Evolutionary conservation across 257 asterid genomes (phyloP).

Genomic region (Mitragyna speciosa): DNA sequence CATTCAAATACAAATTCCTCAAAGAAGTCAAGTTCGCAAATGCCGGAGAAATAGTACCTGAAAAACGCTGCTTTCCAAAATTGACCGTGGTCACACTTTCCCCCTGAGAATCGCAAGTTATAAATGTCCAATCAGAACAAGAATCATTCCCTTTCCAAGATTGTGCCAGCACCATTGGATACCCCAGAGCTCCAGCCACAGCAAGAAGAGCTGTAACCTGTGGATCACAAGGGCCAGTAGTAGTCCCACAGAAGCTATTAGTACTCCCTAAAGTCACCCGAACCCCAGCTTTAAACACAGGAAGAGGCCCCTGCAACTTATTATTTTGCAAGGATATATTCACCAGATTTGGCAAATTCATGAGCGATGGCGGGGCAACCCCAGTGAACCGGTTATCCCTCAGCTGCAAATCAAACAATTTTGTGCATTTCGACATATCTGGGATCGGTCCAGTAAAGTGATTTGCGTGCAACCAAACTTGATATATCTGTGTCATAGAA

Average conservation of each 20-base stretch:
- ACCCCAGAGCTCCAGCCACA: constrained; percentile 72
- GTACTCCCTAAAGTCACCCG: constrained; percentile 29
- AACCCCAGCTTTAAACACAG: constrained; percentile 44
- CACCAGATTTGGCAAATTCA: constrained; percentile 45
- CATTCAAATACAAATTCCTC: constrained; percentile 65
- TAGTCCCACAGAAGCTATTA: constrained; percentile 60
- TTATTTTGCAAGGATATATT: constrained; percentile 68
- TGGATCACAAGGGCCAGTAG: constrained; percentile 79
- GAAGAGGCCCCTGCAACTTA: constrained; percentile 74
- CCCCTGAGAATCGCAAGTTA: constrained; percentile 60
- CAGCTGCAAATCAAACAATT: constrained; percentile 68
- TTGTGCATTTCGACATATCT: constrained; percentile 64
- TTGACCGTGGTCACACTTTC: constrained; percentile 58
- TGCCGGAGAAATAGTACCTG: constrained; percentile 75
- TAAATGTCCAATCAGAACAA: constrained; percentile 60
- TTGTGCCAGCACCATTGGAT: constrained; percentile 66
- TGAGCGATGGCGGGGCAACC: constrained; percentile 55
- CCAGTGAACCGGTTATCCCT: constrained; percentile 89
- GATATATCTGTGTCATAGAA: constrained; percentile 59
- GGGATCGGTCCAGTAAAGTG: constrained; percentile 75
- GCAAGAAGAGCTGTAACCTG: constrained; percentile 75
- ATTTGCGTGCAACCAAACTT: constrained; percentile 83
- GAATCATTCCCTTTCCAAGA: constrained; percentile 78
- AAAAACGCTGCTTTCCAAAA: constrained; percentile 48
- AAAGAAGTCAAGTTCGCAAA: constrained; percentile 64